Evolutionary conservation across 305 asterid genomes (phyloP).

Genomic region (Fraxinus platypoda): DNA sequence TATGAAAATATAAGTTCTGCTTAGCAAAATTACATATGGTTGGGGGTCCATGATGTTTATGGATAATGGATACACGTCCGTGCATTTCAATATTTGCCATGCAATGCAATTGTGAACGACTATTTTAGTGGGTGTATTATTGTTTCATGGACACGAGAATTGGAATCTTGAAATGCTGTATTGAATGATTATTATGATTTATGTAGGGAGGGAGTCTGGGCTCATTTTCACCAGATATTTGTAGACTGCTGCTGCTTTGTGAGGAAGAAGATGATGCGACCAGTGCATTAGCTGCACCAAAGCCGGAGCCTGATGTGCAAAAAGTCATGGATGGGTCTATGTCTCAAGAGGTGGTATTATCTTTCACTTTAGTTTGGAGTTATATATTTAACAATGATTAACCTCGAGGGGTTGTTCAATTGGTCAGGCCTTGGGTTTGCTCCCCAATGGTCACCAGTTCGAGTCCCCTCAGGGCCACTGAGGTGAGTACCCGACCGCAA

Average conservation of each 20-base stretch:
- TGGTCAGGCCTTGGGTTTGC: no score
- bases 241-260: slow-evolving; percentile 74
- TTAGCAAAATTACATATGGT: neutral
- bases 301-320: slow-evolving; percentile 74
- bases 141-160: slow-evolving; percentile 8
- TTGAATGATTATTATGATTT: slow-evolving; percentile 22
- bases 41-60: slow-evolving; percentile 1
- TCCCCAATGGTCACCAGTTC: no score
- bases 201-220: slow-evolving; percentile 82
- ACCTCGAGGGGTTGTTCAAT: no score
- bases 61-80: neutral
- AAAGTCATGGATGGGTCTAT: slow-evolving; percentile 48
- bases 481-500: no score
- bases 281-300: slow-evolving; percentile 80
- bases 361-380: slow-evolving; percentile 1
- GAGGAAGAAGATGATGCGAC: slow-evolving; percentile 99
- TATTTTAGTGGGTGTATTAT: neutral
- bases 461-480: no score
- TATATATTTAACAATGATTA: neutral
- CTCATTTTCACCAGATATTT: slow-evolving; percentile 70
- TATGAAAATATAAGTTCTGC: neutral
- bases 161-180: slow-evolving; percentile 15
- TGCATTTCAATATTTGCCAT: slow-evolving; percentile 3
- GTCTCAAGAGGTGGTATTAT: slow-evolving; percentile 58
- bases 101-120: neutral